Conservation (phyloP, 345 rosid species). For the Atalantia buxifolia region DNA sequence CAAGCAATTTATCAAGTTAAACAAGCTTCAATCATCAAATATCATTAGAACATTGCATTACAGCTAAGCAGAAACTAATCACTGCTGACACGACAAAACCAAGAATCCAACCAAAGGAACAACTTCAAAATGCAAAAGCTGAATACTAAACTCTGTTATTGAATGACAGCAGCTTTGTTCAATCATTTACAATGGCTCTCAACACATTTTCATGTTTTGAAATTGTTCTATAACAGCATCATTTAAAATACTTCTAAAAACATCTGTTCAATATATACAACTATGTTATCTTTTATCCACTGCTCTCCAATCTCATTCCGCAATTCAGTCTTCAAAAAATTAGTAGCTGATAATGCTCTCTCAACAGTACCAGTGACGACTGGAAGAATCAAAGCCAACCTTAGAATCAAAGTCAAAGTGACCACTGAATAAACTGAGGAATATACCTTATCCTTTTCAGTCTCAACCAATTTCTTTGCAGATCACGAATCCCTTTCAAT, state of each 20-base stretch:
- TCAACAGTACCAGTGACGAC: neutral
- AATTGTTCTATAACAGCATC: neutral
- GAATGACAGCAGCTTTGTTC: neutral
- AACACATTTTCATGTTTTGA: neutral
- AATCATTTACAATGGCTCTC: neutral
- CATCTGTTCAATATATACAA: neutral
- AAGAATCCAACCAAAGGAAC: neutral
- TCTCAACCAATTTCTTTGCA: constrained; percentile 3
- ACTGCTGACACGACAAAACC: neutral
- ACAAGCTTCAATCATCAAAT: neutral
- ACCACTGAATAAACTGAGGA: neutral
- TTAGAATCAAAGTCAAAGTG: neutral
- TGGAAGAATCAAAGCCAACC: neutral
- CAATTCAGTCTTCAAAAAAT: neutral
- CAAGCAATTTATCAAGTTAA: neutral
- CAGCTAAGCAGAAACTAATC: neutral
- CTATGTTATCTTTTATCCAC: neutral
- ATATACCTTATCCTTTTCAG: neutral
- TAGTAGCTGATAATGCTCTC: neutral
- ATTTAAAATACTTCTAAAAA: neutral
- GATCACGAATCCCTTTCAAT: neutral
- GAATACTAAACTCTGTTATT: neutral
- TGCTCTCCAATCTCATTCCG: neutral
- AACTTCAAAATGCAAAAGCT: neutral
- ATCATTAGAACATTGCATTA: neutral